Evolutionary conservation across 257 asterid genomes (phyloP).

Genomic region (Primulina eburnea): DNA sequence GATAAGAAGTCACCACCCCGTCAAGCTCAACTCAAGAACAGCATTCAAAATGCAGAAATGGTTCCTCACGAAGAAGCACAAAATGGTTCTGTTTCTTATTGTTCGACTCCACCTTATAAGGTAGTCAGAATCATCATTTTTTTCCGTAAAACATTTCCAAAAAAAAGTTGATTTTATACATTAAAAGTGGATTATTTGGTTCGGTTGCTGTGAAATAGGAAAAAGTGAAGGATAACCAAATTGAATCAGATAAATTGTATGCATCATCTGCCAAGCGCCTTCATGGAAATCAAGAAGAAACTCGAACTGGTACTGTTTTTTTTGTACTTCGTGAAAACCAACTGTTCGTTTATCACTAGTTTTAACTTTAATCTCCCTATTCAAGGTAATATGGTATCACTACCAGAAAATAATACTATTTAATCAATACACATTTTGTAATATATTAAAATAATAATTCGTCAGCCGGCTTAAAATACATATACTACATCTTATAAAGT

Average conservation of each 20-base stretch:
- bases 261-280: slow-evolving; percentile 11
- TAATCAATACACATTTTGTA: no score
- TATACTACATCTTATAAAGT: no score
- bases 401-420: no score
- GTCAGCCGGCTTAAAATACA: no score
- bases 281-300: slow-evolving; percentile 24
- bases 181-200: slow-evolving; percentile 6
- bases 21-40: slow-evolving; percentile 25
- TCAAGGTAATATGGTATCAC: no score
- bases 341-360: neutral
- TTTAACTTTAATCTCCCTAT: no score
- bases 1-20: slow-evolving; percentile 15
- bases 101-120: slow-evolving; percentile 24
- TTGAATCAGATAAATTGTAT: slow-evolving; percentile 21
- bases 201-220: slow-evolving; percentile 24
- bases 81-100: slow-evolving; percentile 21
- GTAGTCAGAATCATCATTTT: slow-evolving; percentile 23
- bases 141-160: neutral
- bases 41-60: slow-evolving; percentile 10
- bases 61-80: neutral
- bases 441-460: no score
- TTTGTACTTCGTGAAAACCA: neutral
- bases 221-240: slow-evolving; percentile 10
- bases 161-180: neutral
- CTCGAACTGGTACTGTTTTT: slow-evolving; percentile 26